Percentiles rank a stretch among this genome's conserved stretches.
These are phyloP conservation scores for Abrus pulchellus DNA, from an alignment of 306 rosid species.

Conservation along the genomic window DNA sequence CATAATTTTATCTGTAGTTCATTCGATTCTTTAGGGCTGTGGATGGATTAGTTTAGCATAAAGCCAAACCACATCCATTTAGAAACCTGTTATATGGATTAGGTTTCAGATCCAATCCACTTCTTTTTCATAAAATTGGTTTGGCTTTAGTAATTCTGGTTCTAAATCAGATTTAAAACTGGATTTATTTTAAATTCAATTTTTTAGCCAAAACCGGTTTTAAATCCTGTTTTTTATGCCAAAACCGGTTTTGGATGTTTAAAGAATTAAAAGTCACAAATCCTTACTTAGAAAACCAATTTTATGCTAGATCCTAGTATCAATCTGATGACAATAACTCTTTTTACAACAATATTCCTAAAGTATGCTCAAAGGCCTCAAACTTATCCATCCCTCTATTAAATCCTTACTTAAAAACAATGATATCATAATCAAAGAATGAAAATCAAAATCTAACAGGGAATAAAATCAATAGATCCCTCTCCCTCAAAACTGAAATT, in stretches of 20 bases:
- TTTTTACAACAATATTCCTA: background rate
- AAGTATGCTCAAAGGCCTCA: slow-evolving; percentile 21
- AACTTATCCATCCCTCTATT: background rate
- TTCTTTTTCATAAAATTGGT: too few relatives aligned
- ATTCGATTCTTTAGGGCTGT: background rate
- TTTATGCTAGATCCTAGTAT: slow-evolving; percentile 16
- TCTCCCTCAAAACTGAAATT: background rate
- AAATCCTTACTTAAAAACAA: slow-evolving; percentile 23
- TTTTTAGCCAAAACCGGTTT: too few relatives aligned
- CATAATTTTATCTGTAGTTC: slow-evolving; percentile 2
- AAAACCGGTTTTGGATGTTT: background rate
- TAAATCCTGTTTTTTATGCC: too few relatives aligned
- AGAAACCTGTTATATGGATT: too few relatives aligned
- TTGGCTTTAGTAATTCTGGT: too few relatives aligned
- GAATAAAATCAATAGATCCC: slow-evolving; percentile 28
- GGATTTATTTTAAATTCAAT: too few relatives aligned
- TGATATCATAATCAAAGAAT: background rate
- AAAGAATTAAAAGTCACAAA: background rate
- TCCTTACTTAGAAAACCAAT: too few relatives aligned
- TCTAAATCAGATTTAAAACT: too few relatives aligned
- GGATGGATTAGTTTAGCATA: too few relatives aligned
- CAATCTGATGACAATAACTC: slow-evolving; percentile 9
- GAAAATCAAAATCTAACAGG: background rate
- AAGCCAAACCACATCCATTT: too few relatives aligned
- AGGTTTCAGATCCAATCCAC: too few relatives aligned